Evolutionary conservation across 345 rosid species (phyloP).

Genomic region (Pugionium cornutum): DNA sequence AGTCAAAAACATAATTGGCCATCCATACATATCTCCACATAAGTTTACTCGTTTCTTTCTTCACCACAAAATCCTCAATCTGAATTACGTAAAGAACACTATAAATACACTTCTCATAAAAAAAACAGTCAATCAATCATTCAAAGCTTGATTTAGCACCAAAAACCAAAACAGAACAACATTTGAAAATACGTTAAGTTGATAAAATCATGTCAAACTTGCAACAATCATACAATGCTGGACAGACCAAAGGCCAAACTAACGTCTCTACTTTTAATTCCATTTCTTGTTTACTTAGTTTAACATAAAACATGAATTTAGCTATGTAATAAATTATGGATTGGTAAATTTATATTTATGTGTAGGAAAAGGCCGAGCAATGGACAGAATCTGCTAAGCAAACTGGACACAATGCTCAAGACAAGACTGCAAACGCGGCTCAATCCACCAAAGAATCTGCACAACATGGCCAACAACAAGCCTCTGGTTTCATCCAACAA

Average conservation of each 20-base stretch:
- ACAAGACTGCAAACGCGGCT: slow-evolving; percentile 30
- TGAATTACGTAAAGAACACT: slow-evolving; percentile 1
- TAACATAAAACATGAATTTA: background rate
- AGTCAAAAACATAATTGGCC: slow-evolving; percentile 26
- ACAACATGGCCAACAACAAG: slow-evolving; percentile 37
- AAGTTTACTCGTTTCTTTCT: slow-evolving; percentile 15
- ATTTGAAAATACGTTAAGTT: slow-evolving; percentile 1
- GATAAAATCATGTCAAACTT: slow-evolving; percentile 34
- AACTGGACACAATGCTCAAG: slow-evolving; percentile 23
- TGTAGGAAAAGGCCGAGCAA: slow-evolving; percentile 35
- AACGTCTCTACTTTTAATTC: slow-evolving; percentile 7
- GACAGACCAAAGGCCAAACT: slow-evolving; percentile 39
- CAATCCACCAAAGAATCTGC: slow-evolving; percentile 40
- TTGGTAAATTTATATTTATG: background rate
- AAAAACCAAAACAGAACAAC: background rate
- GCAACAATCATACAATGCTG: slow-evolving; percentile 38
- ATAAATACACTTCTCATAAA: slow-evolving; percentile 10
- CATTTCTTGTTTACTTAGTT: slow-evolving; percentile 12
- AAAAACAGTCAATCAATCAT: background rate
- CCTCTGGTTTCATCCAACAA: slow-evolving; percentile 36
- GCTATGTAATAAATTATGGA: background rate
- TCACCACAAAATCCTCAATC: slow-evolving; percentile 23
- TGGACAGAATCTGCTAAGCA: slow-evolving; percentile 40
- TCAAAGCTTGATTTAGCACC: background rate
- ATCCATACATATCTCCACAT: slow-evolving; percentile 18